Evolutionary conservation across 2,329 filamentous ascomycete genomes (phyloP), one percentile per base, ranked within the genome.

Genomic region (Gliomastix tumulicola): DNA sequence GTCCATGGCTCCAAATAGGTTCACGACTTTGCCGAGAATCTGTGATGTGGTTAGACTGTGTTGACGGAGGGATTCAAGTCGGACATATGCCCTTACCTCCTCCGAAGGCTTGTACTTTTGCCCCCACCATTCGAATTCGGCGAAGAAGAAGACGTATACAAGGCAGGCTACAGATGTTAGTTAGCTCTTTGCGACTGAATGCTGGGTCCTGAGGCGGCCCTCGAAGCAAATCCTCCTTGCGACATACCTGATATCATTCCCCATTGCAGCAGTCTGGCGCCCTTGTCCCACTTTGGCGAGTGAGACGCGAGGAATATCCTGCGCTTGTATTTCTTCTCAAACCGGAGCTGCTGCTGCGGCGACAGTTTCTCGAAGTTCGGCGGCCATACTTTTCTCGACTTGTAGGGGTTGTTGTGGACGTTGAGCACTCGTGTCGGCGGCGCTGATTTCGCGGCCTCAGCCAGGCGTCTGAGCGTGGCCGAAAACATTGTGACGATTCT

Each of bases 271-370:
- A 88, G 62, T 57, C 77, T 78, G 38, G 82, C 65, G 41, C 63
- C 68, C 56, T 81, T 85, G 30, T 74, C 70, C 79, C 80, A 86
- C 33, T 60, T 57, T 8, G 82, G 82, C 17, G 79, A 65, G 28
- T 71, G 68, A 52, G 72, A 74, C 48, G 77, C 75, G 46, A 84
- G 59, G 40, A 71, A 69, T 19, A 83, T 60, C 37, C 85, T 72
- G 36, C 85, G 71, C 61, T 87, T 84, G 62, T 83, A 89, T 53
- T 83, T 81, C 56, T 84, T 79, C 66, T 90, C 85, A 48, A 88
- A 81, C 30, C 79, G 73, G 54, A 89, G 83, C 59, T 89, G 81
- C 52, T 88, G 78, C 57, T 84, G 83, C 32, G 69, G 63, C 25
- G 77, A 77, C 41, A 90, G 71, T 53, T 76, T 74, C 43, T 69